Evolutionary conservation across 2,329 filamentous ascomycete species (phyloP), one percentile per base, ranked within the genome.

Genomic region (Chalara sp.): DNA sequence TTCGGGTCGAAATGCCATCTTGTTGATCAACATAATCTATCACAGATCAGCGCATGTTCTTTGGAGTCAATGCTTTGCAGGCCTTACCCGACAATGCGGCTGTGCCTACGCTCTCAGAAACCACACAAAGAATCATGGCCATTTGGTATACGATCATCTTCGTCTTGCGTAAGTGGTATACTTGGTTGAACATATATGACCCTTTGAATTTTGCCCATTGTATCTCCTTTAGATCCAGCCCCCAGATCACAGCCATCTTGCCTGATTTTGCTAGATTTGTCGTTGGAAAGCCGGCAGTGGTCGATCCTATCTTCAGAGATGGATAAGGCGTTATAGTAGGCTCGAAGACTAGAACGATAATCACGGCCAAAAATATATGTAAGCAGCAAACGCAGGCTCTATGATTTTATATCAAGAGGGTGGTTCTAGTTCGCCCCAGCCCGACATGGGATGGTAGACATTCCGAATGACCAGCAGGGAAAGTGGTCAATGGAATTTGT

Each of bases 71-170:
- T 7, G 12, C 47, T 43, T 3, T 21, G 13, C 40, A 8, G 8
- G 29, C 56, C 61, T 41, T 67, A 80, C 76, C 73, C 53, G 74
- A 76, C 28, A 81, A 61, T 3, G 73, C 75, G 3, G 75, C 75
- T 1, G 78, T 81, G 4, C 77, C 78, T 5, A 81, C 65, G 3
- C 75, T 77, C 58, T 81, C 78, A 3, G 76, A 79, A 30, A 76
- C 70, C 11, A 80, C 76, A 55, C 75, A 78, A 53, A 75, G 68
- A 46, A 81, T 78, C 75, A 81, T 76, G 54, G 78, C 78, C 50
- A 74, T 67, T 61, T 81, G 79, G 59, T 82, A 82, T 50, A 81
- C 72, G 53, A 79, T 73, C 69, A 82, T 80, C 58, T 79, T 81
- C 6, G 75, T 77, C 21, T 75, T 70, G 42, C 78, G 74, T 3